These are phyloP conservation scores for Cutaneotrichosporon sp. DNA, from an alignment of 1,284 basidiomycete genomes.

Conservation along the genomic window DNA sequence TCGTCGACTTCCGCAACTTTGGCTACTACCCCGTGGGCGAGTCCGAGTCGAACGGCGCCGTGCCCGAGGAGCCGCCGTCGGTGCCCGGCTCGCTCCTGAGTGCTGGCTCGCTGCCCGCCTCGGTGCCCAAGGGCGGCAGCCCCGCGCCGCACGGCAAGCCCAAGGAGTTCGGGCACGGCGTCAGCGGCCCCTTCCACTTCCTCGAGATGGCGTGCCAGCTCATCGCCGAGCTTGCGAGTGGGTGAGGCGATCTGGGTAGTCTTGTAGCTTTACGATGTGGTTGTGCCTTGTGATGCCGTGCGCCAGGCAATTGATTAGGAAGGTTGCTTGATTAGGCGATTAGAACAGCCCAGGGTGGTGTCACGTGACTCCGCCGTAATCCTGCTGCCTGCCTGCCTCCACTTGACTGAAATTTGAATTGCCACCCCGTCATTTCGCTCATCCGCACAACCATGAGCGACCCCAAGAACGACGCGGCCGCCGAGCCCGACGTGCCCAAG, in stretches of 20 bases:
- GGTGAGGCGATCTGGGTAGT: conserved; percentile 6
- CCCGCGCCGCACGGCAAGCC: not conserved
- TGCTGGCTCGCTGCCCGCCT: conserved; percentile 12
- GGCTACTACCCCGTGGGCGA: conserved; percentile 69
- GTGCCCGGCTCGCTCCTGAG: conserved; percentile 22
- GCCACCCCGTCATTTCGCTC: not conserved
- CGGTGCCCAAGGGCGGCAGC: conserved; percentile 5
- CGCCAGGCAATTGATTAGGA: too few species aligned
- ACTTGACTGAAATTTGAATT: not conserved
- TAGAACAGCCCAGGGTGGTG: too few species aligned
- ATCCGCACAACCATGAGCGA: conserved; percentile 11
- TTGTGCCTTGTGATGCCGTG: too few species aligned
- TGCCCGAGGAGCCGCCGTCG: conserved; percentile 55
- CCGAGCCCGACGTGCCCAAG: conserved; percentile 60
- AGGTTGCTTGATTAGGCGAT: too few species aligned
- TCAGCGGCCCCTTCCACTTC: conserved; percentile 88
- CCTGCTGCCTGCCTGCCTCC: not conserved
- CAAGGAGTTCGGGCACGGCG: conserved; percentile 54
- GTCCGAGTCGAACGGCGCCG: conserved; percentile 62
- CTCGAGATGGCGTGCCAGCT: conserved; percentile 84
- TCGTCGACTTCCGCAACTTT: conserved; percentile 98
- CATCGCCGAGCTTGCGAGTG: conserved; percentile 57
- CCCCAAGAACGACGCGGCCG: conserved; percentile 27
- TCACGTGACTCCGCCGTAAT: not conserved
- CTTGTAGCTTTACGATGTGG: conserved; percentile 13